Conservation (phyloP, 1,284 basidiomycete genomes). For the Melampsora americana region DNA sequence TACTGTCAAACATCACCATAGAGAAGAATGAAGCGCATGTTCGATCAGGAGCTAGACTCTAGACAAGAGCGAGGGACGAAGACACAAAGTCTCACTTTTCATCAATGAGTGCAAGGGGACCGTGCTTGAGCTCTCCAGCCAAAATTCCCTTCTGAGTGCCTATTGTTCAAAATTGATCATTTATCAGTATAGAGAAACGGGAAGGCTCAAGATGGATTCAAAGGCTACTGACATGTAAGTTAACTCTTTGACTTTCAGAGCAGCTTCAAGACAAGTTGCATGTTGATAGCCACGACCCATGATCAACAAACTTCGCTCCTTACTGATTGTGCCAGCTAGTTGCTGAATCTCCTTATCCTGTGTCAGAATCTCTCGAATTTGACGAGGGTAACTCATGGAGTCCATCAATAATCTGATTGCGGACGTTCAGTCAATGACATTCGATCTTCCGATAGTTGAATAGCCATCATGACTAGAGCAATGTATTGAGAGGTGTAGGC, state of each 20-base stretch:
- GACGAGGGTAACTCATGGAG: constrained; percentile 81
- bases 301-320: constrained; percentile 83
- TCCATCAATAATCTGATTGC: constrained; percentile 90
- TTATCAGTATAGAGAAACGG: background rate
- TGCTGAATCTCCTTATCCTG: constrained; percentile 76
- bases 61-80: background rate
- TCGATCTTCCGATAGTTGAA: constrained; percentile 94
- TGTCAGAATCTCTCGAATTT: constrained; percentile 83
- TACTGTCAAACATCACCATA: constrained; percentile 11
- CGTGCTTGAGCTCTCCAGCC: constrained; percentile 97
- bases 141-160: constrained; percentile 66
- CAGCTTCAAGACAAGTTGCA: constrained; percentile 96
- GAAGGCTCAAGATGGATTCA: background rate
- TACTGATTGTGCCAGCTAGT: constrained; percentile 73
- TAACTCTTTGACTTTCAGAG: constrained; percentile 95
- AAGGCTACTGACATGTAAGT: constrained; percentile 53
- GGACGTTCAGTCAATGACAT: constrained; percentile 84
- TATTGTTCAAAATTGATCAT: constrained; percentile 47
- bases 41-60: too few relatives aligned
- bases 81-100: constrained; percentile 76
- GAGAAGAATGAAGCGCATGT: background rate
- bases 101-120: constrained; percentile 92
- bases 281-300: constrained; percentile 99
- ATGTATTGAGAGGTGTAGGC: constrained; percentile 99
- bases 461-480: constrained; percentile 94